A percentile compares a stretch with the other conserved stretches of the same genome.
Conservation (phyloP, 805 yeast genomes). For the Saccharomycopsis babjevae region DNA sequence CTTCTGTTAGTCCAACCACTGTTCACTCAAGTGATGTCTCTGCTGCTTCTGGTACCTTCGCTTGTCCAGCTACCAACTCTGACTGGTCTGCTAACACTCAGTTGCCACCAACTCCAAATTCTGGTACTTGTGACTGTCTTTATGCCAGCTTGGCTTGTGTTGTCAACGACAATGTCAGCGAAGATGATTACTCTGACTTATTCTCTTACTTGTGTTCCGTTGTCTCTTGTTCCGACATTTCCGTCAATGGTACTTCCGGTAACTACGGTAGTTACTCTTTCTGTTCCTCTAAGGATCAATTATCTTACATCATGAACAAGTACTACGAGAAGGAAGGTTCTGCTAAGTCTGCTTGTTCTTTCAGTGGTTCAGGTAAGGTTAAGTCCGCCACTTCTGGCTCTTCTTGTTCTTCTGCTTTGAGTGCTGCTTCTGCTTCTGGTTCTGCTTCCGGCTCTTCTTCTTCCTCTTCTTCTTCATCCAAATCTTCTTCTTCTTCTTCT, state of each 20-base stretch:
- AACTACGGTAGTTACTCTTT: conserved; percentile 62
- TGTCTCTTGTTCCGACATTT: conserved; percentile 50
- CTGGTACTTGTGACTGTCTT: conserved; percentile 56
- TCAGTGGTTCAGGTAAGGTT: conserved; percentile 58
- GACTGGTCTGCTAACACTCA: conserved; percentile 59
- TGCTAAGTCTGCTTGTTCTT: conserved; percentile 51
- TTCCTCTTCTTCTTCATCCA: conserved; percentile 21
- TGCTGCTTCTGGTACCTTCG: conserved; percentile 34
- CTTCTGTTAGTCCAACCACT: conserved; percentile 42
- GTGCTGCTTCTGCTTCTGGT: conserved; percentile 30
- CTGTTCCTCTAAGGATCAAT: conserved; percentile 56
- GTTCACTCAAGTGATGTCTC: conserved; percentile 31
- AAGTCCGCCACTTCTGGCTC: conserved; percentile 33
- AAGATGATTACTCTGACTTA: conserved; percentile 48
- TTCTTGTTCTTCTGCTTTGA: conserved; percentile 38
- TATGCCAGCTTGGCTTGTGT: conserved; percentile 48
- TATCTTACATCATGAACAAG: conserved; percentile 53
- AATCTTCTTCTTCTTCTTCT: conserved; percentile 22
- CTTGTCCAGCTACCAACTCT: conserved; percentile 50
- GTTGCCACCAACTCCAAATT: conserved; percentile 74
- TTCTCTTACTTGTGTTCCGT: conserved; percentile 49
- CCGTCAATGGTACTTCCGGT: conserved; percentile 54
- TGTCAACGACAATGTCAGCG: conserved; percentile 41
- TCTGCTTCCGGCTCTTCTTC: conserved; percentile 25
- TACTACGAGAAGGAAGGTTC: conserved; percentile 44